A percentile compares a stretch with the other conserved stretches of the same genome.
Evolutionary conservation across 2,329 filamentous ascomycete species (phyloP).

Genomic region (Bisporella sp.): DNA sequence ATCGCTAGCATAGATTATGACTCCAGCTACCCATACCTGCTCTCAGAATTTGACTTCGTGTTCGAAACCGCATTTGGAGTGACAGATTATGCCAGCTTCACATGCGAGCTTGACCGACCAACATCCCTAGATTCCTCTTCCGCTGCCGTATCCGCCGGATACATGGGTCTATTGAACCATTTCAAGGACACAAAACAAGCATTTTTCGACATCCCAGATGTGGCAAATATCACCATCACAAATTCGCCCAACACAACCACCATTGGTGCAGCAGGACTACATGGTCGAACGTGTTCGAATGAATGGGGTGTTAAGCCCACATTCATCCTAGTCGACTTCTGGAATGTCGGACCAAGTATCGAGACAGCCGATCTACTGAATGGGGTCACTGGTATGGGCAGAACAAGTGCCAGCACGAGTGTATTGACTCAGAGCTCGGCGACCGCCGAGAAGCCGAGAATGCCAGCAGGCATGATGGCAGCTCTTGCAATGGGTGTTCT

Average conservation of each 20-base stretch:
- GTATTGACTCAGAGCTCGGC: slow-evolving; percentile 11
- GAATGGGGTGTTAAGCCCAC: slow-evolving; percentile 60
- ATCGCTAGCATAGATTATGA: slow-evolving; percentile 47
- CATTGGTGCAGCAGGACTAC: slow-evolving; percentile 46
- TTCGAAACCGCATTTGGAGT: slow-evolving; percentile 71
- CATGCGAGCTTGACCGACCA: slow-evolving; percentile 65
- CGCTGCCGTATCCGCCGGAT: slow-evolving; percentile 47
- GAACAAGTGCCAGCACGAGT: slow-evolving; percentile 17
- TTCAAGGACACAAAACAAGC: slow-evolving; percentile 58
- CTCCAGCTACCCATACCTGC: slow-evolving; percentile 45
- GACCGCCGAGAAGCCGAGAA: not conserved
- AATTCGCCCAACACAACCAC: slow-evolving; percentile 53
- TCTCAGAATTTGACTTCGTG: slow-evolving; percentile 57
- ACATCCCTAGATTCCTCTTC: slow-evolving; percentile 39
- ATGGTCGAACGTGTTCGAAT: slow-evolving; percentile 45
- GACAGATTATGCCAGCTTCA: slow-evolving; percentile 55
- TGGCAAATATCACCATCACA: slow-evolving; percentile 52
- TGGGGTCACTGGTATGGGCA: slow-evolving; percentile 32
- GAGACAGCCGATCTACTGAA: slow-evolving; percentile 64
- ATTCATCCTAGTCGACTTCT: slow-evolving; percentile 76
- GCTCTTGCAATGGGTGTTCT: too few relatives aligned
- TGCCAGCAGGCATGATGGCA: too few relatives aligned
- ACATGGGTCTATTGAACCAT: slow-evolving; percentile 73
- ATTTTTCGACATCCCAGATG: slow-evolving; percentile 52
- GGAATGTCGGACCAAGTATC: slow-evolving; percentile 64